Evolutionary conservation across 164 flowering plant species (phyloP).

Genomic region (Vitis labrusca): DNA sequence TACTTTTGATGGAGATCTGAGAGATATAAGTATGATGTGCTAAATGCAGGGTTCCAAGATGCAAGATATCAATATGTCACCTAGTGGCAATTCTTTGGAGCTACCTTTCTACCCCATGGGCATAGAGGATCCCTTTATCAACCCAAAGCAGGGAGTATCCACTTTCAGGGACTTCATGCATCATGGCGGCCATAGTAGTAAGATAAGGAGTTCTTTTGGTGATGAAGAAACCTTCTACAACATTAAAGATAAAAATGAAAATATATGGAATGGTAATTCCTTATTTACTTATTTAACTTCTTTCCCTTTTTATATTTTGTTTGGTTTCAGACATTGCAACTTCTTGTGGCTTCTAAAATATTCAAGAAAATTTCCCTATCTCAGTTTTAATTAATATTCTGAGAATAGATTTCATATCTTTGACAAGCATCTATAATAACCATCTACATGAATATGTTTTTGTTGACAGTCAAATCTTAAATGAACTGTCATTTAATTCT

Average conservation of each 20-base stretch:
- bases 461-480: too few relatives aligned
- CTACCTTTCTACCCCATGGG: constrained; percentile 23
- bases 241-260: constrained; percentile 18
- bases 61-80: constrained; percentile 35
- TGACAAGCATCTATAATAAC: too few relatives aligned
- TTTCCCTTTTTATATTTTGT: neutral
- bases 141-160: constrained; percentile 18
- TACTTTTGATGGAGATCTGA: neutral
- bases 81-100: constrained; percentile 20
- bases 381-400: too few relatives aligned
- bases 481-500: too few relatives aligned
- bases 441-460: too few relatives aligned
- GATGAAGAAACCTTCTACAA: constrained; percentile 21
- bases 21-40: constrained; percentile 3
- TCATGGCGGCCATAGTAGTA: constrained; percentile 15
- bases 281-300: neutral
- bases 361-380: neutral
- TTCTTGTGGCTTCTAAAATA: neutral
- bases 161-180: constrained; percentile 19
- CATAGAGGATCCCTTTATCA: constrained; percentile 13
- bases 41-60: constrained; percentile 44
- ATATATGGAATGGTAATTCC: constrained; percentile 43
- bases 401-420: too few relatives aligned
- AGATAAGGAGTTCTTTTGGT: constrained; percentile 15
- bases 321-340: neutral